These are phyloP conservation scores for Teratosphaeria epicoccoides DNA, from an alignment of 2,329 filamentous ascomycete species.

Conservation along the genomic window DNA sequence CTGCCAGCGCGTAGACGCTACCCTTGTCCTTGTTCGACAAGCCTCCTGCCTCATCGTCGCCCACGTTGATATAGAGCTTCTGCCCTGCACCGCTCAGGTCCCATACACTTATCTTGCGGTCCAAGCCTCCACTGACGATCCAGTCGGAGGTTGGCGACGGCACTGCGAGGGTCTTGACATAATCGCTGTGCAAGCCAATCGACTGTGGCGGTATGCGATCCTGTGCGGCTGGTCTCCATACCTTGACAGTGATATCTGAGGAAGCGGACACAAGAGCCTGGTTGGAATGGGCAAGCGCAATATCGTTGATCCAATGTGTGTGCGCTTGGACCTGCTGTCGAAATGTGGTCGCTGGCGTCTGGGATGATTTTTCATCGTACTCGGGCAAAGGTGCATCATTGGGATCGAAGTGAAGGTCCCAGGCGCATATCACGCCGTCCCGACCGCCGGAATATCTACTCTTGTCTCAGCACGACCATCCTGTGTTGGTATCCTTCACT, in stretches of 20 bases:
- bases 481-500: not conserved
- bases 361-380: conserved; percentile 24
- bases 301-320: conserved; percentile 94
- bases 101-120: conserved; percentile 88
- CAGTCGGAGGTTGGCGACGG: conserved; percentile 62
- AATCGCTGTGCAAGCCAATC: conserved; percentile 89
- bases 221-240: conserved; percentile 69
- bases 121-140: conserved; percentile 88
- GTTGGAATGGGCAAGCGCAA: conserved; percentile 68
- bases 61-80: conserved; percentile 73
- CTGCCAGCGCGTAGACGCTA: conserved; percentile 83
- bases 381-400: conserved; percentile 24
- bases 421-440: conserved; percentile 91
- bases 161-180: conserved; percentile 86
- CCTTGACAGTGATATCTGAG: conserved; percentile 85
- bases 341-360: conserved; percentile 40
- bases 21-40: conserved; percentile 72
- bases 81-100: conserved; percentile 82
- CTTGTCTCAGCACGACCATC: conserved; percentile 10
- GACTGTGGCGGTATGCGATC: conserved; percentile 58
- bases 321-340: conserved; percentile 65
- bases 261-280: conserved; percentile 76
- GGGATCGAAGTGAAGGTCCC: conserved; percentile 72
- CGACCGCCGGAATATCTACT: conserved; percentile 85
- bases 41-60: conserved; percentile 62